Conservation (phyloP, 106 monocot species). For the Triglochin maritima region DNA sequence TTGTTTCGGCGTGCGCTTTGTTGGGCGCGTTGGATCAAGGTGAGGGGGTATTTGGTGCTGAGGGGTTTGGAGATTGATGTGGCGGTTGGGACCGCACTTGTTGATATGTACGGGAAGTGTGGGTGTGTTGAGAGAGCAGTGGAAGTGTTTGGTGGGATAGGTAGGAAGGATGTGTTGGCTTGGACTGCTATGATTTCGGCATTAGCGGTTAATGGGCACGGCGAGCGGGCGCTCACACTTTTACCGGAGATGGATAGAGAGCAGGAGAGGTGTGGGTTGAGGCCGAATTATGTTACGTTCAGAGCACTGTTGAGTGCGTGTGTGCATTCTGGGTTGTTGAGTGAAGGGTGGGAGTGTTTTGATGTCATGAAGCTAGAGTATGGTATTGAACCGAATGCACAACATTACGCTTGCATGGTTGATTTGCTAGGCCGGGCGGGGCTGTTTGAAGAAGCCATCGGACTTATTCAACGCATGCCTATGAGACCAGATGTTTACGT, state of each 20-base stretch:
- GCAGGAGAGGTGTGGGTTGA: conserved; percentile 8
- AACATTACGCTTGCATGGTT: conserved; percentile 42
- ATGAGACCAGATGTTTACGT: conserved; percentile 36
- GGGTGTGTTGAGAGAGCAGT: conserved; percentile 28
- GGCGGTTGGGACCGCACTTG: conserved; percentile 27
- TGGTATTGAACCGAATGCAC: conserved; percentile 17
- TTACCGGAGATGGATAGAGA: conserved; percentile 32
- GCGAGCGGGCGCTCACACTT: conserved; percentile 22
- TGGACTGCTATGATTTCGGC: conserved; percentile 45
- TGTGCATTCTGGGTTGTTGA: conserved; percentile 29
- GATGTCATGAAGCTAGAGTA: conserved; percentile 20
- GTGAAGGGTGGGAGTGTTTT: conserved; percentile 28
- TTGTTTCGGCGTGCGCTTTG: conserved; percentile 28
- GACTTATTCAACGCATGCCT: conserved; percentile 32
- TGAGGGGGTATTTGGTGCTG: conserved; percentile 28
- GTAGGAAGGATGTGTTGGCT: conserved; percentile 25
- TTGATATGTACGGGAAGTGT: conserved; percentile 52
- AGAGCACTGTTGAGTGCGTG: conserved; percentile 34
- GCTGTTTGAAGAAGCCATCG: conserved; percentile 29
- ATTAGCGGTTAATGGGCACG: conserved; percentile 25
- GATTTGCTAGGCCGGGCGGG: conserved; percentile 37
- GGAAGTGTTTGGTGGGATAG: conserved; percentile 26
- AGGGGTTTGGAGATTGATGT: conserved; percentile 22
- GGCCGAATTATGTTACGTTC: conserved; percentile 36
- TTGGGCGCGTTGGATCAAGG: conserved; percentile 47